Base-by-base conservation (phyloP, 2,329 filamentous ascomycete genomes). In the Nemania sp. region DNA sequence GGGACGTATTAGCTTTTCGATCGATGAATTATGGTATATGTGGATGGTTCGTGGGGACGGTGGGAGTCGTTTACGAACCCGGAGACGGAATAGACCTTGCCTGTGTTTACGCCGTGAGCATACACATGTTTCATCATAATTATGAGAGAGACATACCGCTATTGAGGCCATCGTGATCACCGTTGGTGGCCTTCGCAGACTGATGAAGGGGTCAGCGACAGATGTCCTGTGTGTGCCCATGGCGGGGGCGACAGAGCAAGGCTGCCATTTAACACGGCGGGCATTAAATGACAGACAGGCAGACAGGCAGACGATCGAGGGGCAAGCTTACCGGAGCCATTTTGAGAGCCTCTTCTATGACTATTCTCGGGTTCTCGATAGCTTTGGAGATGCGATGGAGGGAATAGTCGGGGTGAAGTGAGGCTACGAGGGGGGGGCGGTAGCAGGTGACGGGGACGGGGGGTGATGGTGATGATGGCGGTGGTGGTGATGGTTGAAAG, bases 51-150 rank as follows among this genome's bases (percentile, higher is more conserved):
- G 45, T 43, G 20, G n/a, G 12, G 50, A 54, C 25, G 25, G 39
- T 29, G 55, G 50, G 39, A 29, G 52, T 29, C 60, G 65, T 67
- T 62, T 64, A 82, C 82, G 76, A 69, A 86, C 83, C 87, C 88
- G 67, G 83, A 85, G 68, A 86, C 77, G 74, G 83, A 86, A 77
- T 80, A 86, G 76, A 86, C 83, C 79, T 84, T 85, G 81, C 83
- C 83, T 85, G 67, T 49, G 65, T 42, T 47, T 40, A 56, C 35
- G 40, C n/a, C 29, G 50, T 67, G 48, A 71, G 66, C 45, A 64
- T 6, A 21, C 37, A 42, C n/a, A 35, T 34, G 52, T 47, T 18
- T 13, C 7, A 42, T 15, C 0, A 48, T 5, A 25, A 39, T 4
- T 9, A 34, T 5, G 17, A 54, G 50, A 50, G 50, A 25, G 63